Conservation (phyloP, 1,284 basidiomycete species). For the Anthracocystis setariae region DNA sequence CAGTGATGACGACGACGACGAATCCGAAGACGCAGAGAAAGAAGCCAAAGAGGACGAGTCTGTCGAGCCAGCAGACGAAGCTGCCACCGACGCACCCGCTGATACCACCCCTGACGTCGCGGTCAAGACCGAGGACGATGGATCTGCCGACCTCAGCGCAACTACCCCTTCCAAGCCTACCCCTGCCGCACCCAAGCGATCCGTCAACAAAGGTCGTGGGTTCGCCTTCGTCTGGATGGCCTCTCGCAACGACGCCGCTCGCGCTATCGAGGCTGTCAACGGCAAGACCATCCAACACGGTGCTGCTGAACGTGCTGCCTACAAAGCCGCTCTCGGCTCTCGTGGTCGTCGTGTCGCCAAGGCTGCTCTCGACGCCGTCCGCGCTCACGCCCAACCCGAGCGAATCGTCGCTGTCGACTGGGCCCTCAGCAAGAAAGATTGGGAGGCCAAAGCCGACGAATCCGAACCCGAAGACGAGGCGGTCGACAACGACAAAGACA, state of each 20-base stretch:
- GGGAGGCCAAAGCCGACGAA: slow-evolving; percentile 76
- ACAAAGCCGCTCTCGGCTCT: slow-evolving; percentile 75
- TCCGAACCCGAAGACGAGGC: slow-evolving; percentile 70
- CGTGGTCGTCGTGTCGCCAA: slow-evolving; percentile 74
- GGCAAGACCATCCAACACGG: slow-evolving; percentile 79
- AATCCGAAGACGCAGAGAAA: slow-evolving; percentile 62
- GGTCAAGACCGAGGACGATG: slow-evolving; percentile 45
- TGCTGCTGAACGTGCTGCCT: slow-evolving; percentile 75
- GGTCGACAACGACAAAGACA: slow-evolving; percentile 52
- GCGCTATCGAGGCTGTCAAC: slow-evolving; percentile 84
- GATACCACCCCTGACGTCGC: slow-evolving; percentile 75
- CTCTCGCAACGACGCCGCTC: slow-evolving; percentile 83
- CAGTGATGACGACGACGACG: slow-evolving; percentile 19
- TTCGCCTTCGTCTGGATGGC: slow-evolving; percentile 98
- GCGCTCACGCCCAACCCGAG: slow-evolving; percentile 68
- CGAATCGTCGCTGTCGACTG: slow-evolving; percentile 92
- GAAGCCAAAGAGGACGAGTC: slow-evolving; percentile 65
- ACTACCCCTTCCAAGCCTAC: slow-evolving; percentile 1
- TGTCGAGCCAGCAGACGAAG: neutral
- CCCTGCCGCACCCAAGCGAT: slow-evolving; percentile 73
- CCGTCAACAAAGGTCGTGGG: slow-evolving; percentile 74
- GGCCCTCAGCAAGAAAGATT: slow-evolving; percentile 93
- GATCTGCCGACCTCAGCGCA: slow-evolving; percentile 1
- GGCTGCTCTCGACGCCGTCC: slow-evolving; percentile 67
- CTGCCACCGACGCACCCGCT: slow-evolving; percentile 69